Base-by-base conservation (phyloP, 768 basidiomycete genomes). In the Russula sp. region DNA sequence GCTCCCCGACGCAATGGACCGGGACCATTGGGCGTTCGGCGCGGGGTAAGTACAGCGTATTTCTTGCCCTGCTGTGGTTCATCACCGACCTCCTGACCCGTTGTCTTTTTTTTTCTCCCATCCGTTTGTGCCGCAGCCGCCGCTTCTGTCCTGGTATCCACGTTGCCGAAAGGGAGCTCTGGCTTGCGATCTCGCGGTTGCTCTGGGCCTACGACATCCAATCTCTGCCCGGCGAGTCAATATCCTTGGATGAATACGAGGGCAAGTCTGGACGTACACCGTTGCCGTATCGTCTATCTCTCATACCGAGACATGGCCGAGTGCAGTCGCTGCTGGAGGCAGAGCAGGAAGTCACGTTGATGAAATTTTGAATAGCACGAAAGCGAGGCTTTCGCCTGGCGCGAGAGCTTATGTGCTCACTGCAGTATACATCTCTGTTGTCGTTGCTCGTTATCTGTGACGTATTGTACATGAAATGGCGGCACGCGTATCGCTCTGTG, bases 11-110 rank as follows among this genome's bases (percentile, higher is more conserved):
- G 25, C 78, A 8, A 71, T 72, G 63, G 71, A 81, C 54, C 75
- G 79, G 41, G 80, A 81, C 61, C 78, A 81, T 58, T 81, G 80
- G 80, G 74, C 75, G 68, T 81, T 79, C 56, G 80, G 80, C 16
- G 78, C 70, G 1, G 80, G 79, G 79, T 81, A 64, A 34, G 74
- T 69, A 39, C 13, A 36, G n/a, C 5, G 5, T 25, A 0, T 46
- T 25, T 6, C 20, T 16, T 46, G 11, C 45, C 7, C 25, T 46
- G 5, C 4, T 13, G 25, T 29, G 10, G 11, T 6, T 22, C 13
- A 53, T 49, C 50, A 1, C 48, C 10, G n/a, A 38, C 7, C 16
- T 20, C 34, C 29, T 8, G 25, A 29, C 25, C 20, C 34, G 59
- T 42, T 36, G 42, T 45, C 32, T 1, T 43, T 39, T 36, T 14